Evolutionary conservation across 2,329 filamentous ascomycete genomes (phyloP).

Genomic region (Ramichloridium luteum): DNA sequence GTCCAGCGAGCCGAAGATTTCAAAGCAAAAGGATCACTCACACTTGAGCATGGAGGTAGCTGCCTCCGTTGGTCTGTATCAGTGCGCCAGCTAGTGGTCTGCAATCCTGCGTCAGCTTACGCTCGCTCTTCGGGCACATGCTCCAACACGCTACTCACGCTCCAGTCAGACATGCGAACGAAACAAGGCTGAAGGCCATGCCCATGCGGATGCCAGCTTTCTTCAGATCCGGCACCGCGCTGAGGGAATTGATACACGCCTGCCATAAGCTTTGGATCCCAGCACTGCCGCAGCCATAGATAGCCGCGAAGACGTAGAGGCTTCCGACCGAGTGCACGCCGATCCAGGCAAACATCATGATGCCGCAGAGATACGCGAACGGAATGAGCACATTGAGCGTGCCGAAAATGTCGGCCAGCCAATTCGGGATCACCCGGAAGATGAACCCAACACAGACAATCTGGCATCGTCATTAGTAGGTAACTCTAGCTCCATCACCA

Average conservation of each 20-base stretch:
- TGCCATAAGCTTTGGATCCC: constrained; percentile 37
- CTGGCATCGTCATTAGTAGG: too few relatives aligned
- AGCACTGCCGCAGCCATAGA: constrained; percentile 34
- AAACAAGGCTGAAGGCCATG: constrained; percentile 36
- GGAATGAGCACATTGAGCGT: constrained; percentile 46
- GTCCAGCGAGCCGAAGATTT: background rate
- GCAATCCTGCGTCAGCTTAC: background rate
- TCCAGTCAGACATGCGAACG: constrained; percentile 33
- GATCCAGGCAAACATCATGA: constrained; percentile 46
- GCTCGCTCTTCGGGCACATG: background rate
- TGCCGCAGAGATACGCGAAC: constrained; percentile 33
- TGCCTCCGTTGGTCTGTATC: constrained; percentile 29
- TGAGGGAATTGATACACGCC: constrained; percentile 31
- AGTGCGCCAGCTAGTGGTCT: constrained; percentile 34
- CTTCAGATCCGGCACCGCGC: constrained; percentile 30
- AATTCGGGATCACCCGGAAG: constrained; percentile 41
- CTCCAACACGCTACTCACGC: constrained; percentile 18
- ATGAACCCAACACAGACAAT: constrained; percentile 44
- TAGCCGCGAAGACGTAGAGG: constrained; percentile 33
- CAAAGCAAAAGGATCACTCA: constrained; percentile 4
- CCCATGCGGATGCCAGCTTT: constrained; percentile 37
- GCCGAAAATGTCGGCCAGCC: constrained; percentile 44
- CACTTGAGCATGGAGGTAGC: constrained; percentile 34
- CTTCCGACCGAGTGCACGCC: constrained; percentile 31
- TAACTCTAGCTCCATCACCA: too few relatives aligned